These are phyloP conservation scores for Ogataea philodendri DNA, from an alignment of 805 yeast species.

Conservation along the genomic window DNA sequence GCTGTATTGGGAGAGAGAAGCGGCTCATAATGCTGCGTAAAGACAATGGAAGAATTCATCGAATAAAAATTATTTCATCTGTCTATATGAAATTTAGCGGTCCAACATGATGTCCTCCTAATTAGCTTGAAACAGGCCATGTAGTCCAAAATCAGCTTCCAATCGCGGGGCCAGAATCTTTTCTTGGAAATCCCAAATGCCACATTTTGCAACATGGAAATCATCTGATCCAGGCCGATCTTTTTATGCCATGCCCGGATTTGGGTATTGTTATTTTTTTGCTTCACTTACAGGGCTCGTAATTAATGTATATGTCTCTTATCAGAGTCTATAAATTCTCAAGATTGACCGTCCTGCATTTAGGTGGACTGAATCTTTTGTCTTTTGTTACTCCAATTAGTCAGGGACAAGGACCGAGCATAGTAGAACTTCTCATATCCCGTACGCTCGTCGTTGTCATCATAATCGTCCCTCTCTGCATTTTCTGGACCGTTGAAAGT, in stretches of 20 bases:
- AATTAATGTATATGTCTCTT: not conserved
- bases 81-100: no score
- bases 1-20: not conserved
- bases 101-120: no score
- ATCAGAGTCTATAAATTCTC: slow-evolving; percentile 2
- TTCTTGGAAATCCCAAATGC: no score
- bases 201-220: no score
- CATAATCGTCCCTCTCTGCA: slow-evolving; percentile 28
- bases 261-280: no score
- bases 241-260: no score
- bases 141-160: slow-evolving; percentile 1
- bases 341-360: not conserved
- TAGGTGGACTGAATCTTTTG: slow-evolving; percentile 20
- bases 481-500: slow-evolving; percentile 30
- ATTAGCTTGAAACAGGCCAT: not conserved
- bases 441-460: slow-evolving; percentile 30
- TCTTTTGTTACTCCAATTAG: slow-evolving; percentile 27
- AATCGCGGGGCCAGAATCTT: no score
- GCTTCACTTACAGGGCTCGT: not conserved
- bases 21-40: slow-evolving; percentile 1
- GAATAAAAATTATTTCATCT: slow-evolving; percentile 2
- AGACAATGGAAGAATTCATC: no score
- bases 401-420: slow-evolving; percentile 31
- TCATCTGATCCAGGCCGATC: no score
- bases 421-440: slow-evolving; percentile 30